Conservation (phyloP, 2,329 filamentous ascomycete genomes). For the Sporothrix luriei region DNA sequence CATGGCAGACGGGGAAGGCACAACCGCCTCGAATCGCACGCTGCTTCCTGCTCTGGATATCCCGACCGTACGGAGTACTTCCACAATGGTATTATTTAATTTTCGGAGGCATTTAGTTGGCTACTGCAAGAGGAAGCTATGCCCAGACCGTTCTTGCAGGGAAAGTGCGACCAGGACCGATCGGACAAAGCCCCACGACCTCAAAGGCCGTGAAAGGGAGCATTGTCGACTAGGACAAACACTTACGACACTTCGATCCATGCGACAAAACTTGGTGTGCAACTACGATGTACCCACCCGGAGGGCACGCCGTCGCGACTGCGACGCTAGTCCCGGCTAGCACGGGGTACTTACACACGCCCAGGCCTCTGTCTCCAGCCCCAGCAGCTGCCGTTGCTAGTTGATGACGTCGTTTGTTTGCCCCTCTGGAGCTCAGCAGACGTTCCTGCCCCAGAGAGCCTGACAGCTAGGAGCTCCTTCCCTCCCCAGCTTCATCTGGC, state of each 20-base stretch:
- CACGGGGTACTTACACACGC: constrained; percentile 32
- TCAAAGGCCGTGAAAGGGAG: not conserved
- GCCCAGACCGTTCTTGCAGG: constrained; percentile 15
- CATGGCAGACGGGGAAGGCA: not conserved
- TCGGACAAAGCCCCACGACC: not conserved
- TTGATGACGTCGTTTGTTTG: constrained; percentile 31
- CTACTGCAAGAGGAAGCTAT: not conserved
- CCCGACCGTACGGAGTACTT: constrained; percentile 8
- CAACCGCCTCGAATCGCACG: not conserved
- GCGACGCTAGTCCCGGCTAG: constrained; percentile 27
- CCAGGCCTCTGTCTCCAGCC: constrained; percentile 7
- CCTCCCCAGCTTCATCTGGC: constrained; percentile 1
- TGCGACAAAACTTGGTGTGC: not conserved
- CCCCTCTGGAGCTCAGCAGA: constrained; percentile 11
- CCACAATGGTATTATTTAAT: not conserved
- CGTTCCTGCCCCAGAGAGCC: not conserved
- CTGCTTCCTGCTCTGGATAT: constrained; percentile 17
- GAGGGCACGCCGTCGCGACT: not conserved
- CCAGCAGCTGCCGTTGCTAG: not conserved
- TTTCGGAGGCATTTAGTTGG: not conserved
- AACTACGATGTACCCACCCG: not conserved
- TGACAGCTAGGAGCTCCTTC: constrained; percentile 4
- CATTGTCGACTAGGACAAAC: not conserved
- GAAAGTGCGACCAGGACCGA: not conserved
- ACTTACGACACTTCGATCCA: not conserved